Percentiles rank a stretch among this genome's conserved stretches.
These are phyloP conservation scores for Avena insularis DNA, from an alignment of 176 grass and related monocot species.

Conservation along the genomic window DNA sequence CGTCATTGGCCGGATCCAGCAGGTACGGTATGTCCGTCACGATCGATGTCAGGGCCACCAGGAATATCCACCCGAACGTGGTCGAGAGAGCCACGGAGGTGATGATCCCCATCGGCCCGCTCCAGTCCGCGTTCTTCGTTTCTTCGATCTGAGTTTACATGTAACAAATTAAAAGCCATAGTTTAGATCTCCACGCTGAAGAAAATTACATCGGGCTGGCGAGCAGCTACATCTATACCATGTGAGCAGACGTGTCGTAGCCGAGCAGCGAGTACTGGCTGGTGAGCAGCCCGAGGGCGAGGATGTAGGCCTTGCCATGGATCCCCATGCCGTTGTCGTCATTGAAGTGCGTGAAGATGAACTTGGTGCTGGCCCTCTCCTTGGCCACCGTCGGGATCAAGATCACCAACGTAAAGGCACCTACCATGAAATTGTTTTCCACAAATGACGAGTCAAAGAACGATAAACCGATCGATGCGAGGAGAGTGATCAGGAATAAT, in stretches of 20 bases:
- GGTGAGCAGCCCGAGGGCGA: slow-evolving; percentile 61
- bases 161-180: too few relatives aligned
- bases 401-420: slow-evolving; percentile 55
- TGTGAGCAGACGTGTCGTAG: slow-evolving; percentile 73
- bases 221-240: slow-evolving; percentile 41
- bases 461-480: neutral
- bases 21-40: slow-evolving; percentile 65
- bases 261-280: slow-evolving; percentile 69
- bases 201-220: too few relatives aligned
- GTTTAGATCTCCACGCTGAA: neutral
- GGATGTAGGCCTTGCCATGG: slow-evolving; percentile 55
- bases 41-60: slow-evolving; percentile 58
- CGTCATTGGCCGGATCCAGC: slow-evolving; percentile 56
- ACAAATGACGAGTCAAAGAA: neutral
- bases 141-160: slow-evolving; percentile 56
- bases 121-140: slow-evolving; percentile 74
- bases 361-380: slow-evolving; percentile 46
- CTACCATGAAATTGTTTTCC: slow-evolving; percentile 1
- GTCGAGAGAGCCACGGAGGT: slow-evolving; percentile 56
- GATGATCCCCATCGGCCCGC: slow-evolving; percentile 68
- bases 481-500: neutral
- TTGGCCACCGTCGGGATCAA: slow-evolving; percentile 60
- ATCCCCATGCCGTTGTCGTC: slow-evolving; percentile 55
- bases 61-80: slow-evolving; percentile 60
- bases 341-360: slow-evolving; percentile 80